These are phyloP conservation scores for Trichophyton verrucosum DNA, from an alignment of 2,329 filamentous ascomycete species.

Conservation along the genomic window DNA sequence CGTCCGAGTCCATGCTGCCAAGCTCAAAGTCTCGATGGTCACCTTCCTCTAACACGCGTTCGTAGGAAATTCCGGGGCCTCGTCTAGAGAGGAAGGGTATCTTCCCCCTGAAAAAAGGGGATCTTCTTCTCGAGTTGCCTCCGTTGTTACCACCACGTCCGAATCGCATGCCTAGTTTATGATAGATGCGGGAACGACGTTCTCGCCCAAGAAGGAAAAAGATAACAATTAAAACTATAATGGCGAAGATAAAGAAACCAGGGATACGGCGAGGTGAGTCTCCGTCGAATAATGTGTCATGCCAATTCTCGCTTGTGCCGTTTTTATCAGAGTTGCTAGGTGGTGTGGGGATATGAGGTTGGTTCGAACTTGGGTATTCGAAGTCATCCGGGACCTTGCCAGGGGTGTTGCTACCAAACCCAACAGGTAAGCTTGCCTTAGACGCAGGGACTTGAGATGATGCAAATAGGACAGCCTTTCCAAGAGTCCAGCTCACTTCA, in stretches of 20 bases:
- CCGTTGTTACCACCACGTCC: constrained; percentile 30
- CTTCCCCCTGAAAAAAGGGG: constrained; percentile 47
- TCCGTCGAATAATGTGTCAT: constrained; percentile 51
- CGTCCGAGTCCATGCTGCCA: constrained; percentile 47
- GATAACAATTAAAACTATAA: constrained; percentile 55
- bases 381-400: constrained; percentile 60
- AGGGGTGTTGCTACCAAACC: constrained; percentile 76
- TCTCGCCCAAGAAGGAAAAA: constrained; percentile 73
- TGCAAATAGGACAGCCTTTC: constrained; percentile 92
- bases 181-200: constrained; percentile 50
- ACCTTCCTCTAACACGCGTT: constrained; percentile 75
- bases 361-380: constrained; percentile 41
- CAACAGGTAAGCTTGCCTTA: constrained; percentile 58
- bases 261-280: constrained; percentile 57
- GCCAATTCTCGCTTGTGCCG: constrained; percentile 42
- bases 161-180: constrained; percentile 36
- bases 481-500: constrained; percentile 94
- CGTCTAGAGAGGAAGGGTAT: constrained; percentile 23
- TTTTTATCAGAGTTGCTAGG: constrained; percentile 15
- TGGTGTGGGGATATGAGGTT: constrained; percentile 37
- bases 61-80: constrained; percentile 47
- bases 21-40: constrained; percentile 61
- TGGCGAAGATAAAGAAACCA: constrained; percentile 62
- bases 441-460: constrained; percentile 69
- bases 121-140: constrained; percentile 18